Conservation (phyloP, 2,329 filamentous ascomycete species). For the Fusarium fracticaudum region DNA sequence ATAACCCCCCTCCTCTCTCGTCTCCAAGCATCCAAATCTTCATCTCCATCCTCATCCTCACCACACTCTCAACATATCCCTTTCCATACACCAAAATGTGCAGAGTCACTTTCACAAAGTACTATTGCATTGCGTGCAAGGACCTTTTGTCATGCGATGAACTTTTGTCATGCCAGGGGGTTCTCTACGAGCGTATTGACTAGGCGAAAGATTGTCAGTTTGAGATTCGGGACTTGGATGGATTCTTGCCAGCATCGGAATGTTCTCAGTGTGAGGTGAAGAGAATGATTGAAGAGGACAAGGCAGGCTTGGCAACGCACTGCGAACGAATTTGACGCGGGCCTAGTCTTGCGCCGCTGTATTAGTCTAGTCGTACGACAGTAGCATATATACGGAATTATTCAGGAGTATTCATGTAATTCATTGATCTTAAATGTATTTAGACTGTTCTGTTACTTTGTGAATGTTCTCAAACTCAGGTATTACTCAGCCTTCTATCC, state of each 20-base stretch:
- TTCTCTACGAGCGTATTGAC: not conserved
- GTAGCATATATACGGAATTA: no score
- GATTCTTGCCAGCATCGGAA: not conserved
- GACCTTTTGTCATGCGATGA: not conserved
- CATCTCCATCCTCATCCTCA: no score
- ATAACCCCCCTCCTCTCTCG: fast-evolving
- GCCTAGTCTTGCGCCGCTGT: no score
- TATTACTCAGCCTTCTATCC: not conserved
- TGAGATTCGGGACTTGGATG: not conserved
- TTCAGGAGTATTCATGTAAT: fast-evolving
- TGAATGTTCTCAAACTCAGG: not conserved
- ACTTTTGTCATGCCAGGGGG: not conserved
- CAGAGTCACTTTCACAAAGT: not conserved
- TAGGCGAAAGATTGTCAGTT: not conserved
- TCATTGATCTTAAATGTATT: not conserved
- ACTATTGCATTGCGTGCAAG: not conserved
- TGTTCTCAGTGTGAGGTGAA: not conserved
- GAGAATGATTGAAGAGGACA: not conserved
- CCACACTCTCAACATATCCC: no score
- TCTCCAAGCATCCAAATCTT: no score
- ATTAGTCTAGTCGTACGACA: no score
- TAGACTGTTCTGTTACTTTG: fast-evolving
- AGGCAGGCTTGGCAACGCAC: not conserved
- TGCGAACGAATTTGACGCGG: not conserved
- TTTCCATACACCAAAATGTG: not conserved